These are phyloP conservation scores for Triticum aestivum DNA, from an alignment of 176 grass and related monocot genomes.

Conservation along the genomic window DNA sequence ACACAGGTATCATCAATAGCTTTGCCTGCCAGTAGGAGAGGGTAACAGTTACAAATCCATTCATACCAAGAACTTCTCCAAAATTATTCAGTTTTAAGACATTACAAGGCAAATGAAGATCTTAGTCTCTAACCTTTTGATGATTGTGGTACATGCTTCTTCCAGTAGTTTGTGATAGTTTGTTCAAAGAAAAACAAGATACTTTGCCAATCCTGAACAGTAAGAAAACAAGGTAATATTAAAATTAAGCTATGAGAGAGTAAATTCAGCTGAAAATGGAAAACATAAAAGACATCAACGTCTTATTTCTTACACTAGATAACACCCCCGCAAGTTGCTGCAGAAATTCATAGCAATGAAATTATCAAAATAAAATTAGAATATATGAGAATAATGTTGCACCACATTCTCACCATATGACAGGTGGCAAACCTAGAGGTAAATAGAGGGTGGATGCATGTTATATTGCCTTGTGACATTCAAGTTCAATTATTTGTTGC, in stretches of 20 bases:
- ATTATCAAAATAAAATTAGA: too few species aligned
- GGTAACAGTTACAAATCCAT: slow-evolving; percentile 31
- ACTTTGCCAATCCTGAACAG: slow-evolving; percentile 67
- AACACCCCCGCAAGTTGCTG: too few species aligned
- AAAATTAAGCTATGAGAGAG: slow-evolving; percentile 16
- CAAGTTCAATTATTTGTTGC: too few species aligned
- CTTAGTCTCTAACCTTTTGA: slow-evolving; percentile 52
- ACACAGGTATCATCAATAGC: slow-evolving; percentile 22
- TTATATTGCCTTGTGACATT: too few species aligned
- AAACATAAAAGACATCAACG: not conserved
- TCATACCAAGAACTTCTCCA: slow-evolving; percentile 15
- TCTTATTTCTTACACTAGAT: not conserved
- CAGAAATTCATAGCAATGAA: too few species aligned
- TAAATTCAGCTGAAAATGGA: slow-evolving; percentile 11
- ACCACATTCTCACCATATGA: too few species aligned
- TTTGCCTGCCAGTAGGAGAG: slow-evolving; percentile 36
- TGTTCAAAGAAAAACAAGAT: slow-evolving; percentile 87
- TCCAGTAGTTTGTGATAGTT: slow-evolving; percentile 67
- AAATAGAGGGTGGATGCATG: too few species aligned
- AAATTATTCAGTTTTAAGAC: slow-evolving; percentile 29
- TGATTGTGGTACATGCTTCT: slow-evolving; percentile 35
- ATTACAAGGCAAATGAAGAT: slow-evolving; percentile 29
- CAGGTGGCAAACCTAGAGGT: too few species aligned
- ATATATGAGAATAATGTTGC: too few species aligned
- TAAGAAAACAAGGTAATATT: slow-evolving; percentile 6